Base-by-base conservation (phyloP, 495 filamentous ascomycete genomes). In the Neurospora sp. region DNA sequence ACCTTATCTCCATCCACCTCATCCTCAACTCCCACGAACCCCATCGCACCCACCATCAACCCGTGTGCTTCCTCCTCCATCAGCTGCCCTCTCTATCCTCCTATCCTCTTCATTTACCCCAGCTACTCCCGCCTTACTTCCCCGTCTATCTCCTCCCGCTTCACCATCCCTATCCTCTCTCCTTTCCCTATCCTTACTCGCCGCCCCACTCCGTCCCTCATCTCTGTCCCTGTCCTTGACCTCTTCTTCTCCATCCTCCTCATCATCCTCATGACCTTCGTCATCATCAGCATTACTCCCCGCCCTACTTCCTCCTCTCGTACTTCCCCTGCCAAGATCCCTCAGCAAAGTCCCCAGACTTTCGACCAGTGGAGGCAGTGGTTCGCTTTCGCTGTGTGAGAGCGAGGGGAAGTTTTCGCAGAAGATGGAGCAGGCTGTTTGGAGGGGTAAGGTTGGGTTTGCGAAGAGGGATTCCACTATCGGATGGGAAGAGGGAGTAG, bases 341-440 rank as follows among this genome's bases (percentile, higher is more conserved):
- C 48, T 69, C 31, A 78, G 40, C 1, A 77, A 42, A 17, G 69
- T 75, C 37, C 39, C 65, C 27, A 78, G 59, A 27, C 75, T 78
- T 68, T 77, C 76, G 8, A 78, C 76, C 1, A 78, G 69, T 27
- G 76, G 76, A 8, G 76, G 76, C 44, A 76, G 59, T 3, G 76
- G 75, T 48, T 78, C 73, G 22, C 38, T 73, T 39, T 70, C 53
- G 53, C 53, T 65, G 27, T 65, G 53, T 38, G 10, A 75, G 53
- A n/a, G 71, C 27, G 53, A 65, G 27, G 53, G 75, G 35, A 75
- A 77, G 40, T 77, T 75, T 8, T 75, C 73, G n/a, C 75, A 35
- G 31, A 75, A 70, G 35, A 78, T 40, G 65, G 59, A 70, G 8
- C 71, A 40, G 9, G 71, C 75, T 12, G 71, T 73, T 17, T 48